Evolutionary conservation across 192 early-diverging fungal genomes (phyloP), one percentile per base, ranked within the genome.

Genomic region (Coemansia sp.): DNA sequence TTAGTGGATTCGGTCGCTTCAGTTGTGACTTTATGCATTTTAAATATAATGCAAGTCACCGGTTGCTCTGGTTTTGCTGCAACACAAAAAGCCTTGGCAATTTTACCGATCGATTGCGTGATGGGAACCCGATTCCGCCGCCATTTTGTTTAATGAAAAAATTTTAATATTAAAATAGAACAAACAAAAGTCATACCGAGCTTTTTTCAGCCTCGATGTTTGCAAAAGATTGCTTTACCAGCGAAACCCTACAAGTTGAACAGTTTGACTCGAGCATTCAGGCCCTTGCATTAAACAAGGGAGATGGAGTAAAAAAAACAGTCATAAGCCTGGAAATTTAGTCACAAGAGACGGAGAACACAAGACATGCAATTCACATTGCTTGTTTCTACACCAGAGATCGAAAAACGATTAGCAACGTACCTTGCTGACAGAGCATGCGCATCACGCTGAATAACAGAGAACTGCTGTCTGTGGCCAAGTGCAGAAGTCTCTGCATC

Each of bases 371-470:
- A 7, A 4, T 64, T 11, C 52, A 20, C 25, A 60, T 38, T 22
- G 8, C 54, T 14, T 20, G 16, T 42, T 61, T 20, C 48, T 25
- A 12, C n/a, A 12, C 4, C 4, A 48, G 40, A 6, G 40, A 29
- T 22, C 30, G 18, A 4, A 63, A 34, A 28, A 16, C 16, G n/a
- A 33, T 25, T 30, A 11, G 14, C 2, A 34, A 40, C 56, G 16
- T 71, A 71, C 75, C 78, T 67, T 60, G 68, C 65, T 3, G 68
- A 60, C 31, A 81, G 61, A 17, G 60, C 48, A 48, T 64, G 64
- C 18, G 72, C 48, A 31, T 75, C 67, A n/a, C 67, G 73, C 57
- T 81, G 78, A 28, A 81, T 75, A 29, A 40, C 20, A 31, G 17
- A 10, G 10, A 25, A 31, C 50, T 64, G 55, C 4, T 32, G 30